Percentiles rank a stretch among this genome's conserved stretches.
These are phyloP conservation scores for Xylaria telfairii DNA, from an alignment of 495 filamentous ascomycete genomes.

Conservation along the genomic window DNA sequence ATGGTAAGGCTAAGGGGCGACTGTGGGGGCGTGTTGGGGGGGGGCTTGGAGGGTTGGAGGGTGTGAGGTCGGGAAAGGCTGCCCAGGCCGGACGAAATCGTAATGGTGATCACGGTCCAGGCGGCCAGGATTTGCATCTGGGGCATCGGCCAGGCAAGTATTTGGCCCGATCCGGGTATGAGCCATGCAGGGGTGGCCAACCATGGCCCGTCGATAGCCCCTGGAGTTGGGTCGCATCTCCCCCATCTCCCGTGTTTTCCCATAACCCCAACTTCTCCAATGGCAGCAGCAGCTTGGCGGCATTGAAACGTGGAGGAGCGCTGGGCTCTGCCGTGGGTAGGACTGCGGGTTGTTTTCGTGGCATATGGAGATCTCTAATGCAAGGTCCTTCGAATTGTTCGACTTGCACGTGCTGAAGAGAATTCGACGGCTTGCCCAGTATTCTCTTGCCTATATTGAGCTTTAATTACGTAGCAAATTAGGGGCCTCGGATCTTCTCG, in stretches of 20 bases:
- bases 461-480: slow-evolving; percentile 7
- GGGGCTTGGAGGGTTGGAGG: too few relatives aligned
- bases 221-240: slow-evolving; percentile 15
- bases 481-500: neutral
- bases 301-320: slow-evolving; percentile 5
- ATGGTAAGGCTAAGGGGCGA: slow-evolving; percentile 18
- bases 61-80: neutral
- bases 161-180: slow-evolving; percentile 17
- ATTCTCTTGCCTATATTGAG: slow-evolving; percentile 13
- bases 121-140: neutral
- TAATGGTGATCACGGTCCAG: slow-evolving; percentile 19
- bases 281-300: neutral
- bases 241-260: slow-evolving; percentile 25
- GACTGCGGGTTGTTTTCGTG: slow-evolving; percentile 23
- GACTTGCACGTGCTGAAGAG: slow-evolving; percentile 3
- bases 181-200: slow-evolving; percentile 17
- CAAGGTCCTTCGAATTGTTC: slow-evolving; percentile 16
- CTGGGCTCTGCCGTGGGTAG: neutral
- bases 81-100: slow-evolving; percentile 22
- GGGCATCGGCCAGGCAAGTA: slow-evolving; percentile 12
- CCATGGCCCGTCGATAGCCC: neutral
- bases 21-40: slow-evolving; percentile 13
- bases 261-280: slow-evolving; percentile 21
- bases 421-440: slow-evolving; percentile 10
- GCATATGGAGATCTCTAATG: slow-evolving; percentile 23